Evolutionary conservation across 805 yeast species (phyloP), one percentile per base, ranked within the genome.

Genomic region (Gaillardinia entomophila): DNA sequence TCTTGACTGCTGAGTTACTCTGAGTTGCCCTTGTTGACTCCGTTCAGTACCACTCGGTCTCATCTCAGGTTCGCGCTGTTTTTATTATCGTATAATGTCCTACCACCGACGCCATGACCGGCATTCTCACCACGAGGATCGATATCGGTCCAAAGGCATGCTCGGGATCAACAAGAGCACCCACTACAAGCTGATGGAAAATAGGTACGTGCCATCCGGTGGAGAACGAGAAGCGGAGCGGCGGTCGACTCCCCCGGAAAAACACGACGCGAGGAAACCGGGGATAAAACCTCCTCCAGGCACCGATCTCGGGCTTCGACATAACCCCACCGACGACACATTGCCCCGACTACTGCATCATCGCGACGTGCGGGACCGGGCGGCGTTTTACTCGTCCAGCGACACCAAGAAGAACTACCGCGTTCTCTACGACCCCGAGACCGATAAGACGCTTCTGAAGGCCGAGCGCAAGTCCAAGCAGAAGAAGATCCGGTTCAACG

Each of bases 351-450:
- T 65, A n/a, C 35, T 49, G 27, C 60, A 61, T 32, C 65, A 60
- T 36, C 24, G 30, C 5, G 59, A 58, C 26, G 35, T 34, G 30
- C 38, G 35, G 13, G 28, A 22, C 4, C 20, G 30, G 13, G 16
- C 43, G 13, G 34, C 43, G 10, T 40, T 34, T 16, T 14, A 36
- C 7, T 26, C 35, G n/a, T 37, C 36, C 3, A 28, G 33, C 4
- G 52, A 54, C 32, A 25, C 35, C 17, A 33, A 39, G 32, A 66
- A 60, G 33, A 56, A 60, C 32, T 68, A 62, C 45, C 66, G 57
- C 38, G 73, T 76, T 0, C 40, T 61, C 2, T 75, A 73, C 43
- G 85, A 79, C 43, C 70, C 71, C 1, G 70, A 64, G 33, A 42
- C 59, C 19, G 70, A 65, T 42, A 49, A 51, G 36, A 24, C 52